These are phyloP conservation scores for Ustilago vetiveriae DNA, from an alignment of 1,284 basidiomycete species.

Conservation along the genomic window DNA sequence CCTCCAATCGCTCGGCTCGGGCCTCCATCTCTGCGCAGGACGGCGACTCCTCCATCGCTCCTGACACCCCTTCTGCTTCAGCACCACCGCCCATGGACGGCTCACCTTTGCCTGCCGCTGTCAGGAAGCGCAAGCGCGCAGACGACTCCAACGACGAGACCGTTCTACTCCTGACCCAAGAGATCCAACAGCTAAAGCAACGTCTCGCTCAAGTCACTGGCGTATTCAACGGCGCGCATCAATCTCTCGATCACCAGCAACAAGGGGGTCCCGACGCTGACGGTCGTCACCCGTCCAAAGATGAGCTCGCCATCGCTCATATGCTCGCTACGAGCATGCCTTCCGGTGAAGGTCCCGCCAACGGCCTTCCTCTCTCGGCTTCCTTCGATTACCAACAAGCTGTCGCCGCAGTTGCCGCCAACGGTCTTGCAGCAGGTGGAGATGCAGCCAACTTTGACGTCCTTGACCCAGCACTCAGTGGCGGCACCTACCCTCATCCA, in stretches of 20 bases:
- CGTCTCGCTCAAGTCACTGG: constrained; percentile 45
- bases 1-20: constrained; percentile 31
- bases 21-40: constrained; percentile 29
- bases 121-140: constrained; percentile 46
- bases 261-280: constrained; percentile 23
- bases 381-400: constrained; percentile 45
- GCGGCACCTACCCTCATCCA: constrained; percentile 19
- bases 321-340: constrained; percentile 60
- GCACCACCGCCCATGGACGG: constrained; percentile 31
- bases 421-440: constrained; percentile 11
- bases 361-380: constrained; percentile 14
- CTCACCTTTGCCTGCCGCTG: constrained; percentile 32
- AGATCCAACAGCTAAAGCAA: constrained; percentile 44
- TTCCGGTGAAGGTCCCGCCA: constrained; percentile 47
- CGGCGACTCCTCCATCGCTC: constrained; percentile 17
- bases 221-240: constrained; percentile 30
- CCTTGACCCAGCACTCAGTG: constrained; percentile 45
- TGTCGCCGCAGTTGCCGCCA: constrained; percentile 38
- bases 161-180: constrained; percentile 37
- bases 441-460: constrained; percentile 30
- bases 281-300: constrained; percentile 45
- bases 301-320: constrained; percentile 58
- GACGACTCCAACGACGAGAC: constrained; percentile 38
- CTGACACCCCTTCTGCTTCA: constrained; percentile 18
- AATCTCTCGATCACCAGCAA: constrained; percentile 21